phyloP scores from a whole-genome alignment of 371 early-diverging fungal species.

The Cokeromyces recurvatus region DNA sequence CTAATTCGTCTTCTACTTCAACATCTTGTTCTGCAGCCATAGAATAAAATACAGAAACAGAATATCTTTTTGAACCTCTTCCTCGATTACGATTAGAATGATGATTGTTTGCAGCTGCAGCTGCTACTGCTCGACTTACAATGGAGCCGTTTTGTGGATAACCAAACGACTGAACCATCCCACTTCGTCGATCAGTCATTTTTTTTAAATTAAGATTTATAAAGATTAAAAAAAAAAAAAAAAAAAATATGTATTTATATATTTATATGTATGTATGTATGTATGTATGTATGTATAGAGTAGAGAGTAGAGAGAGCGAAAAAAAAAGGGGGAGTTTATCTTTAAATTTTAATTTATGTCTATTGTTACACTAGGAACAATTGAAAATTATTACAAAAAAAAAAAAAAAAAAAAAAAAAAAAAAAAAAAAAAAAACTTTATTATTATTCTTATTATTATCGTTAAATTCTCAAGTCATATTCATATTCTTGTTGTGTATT shows the following conservation, averaged over 20 bases:
- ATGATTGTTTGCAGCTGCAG: slow-evolving; percentile 44
- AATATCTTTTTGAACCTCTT: slow-evolving; percentile 64
- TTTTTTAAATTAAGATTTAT: neutral
- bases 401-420: too few relatives aligned
- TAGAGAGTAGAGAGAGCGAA: too few relatives aligned
- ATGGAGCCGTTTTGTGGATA: slow-evolving; percentile 30
- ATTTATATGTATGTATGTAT: too few relatives aligned
- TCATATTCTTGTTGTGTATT: slow-evolving; percentile 27
- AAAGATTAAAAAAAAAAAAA: neutral
- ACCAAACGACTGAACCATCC: slow-evolving; percentile 37
- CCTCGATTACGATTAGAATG: slow-evolving; percentile 32
- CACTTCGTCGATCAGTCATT: slow-evolving; percentile 43
- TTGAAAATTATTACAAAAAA: too few relatives aligned
- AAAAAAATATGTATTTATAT: neutral
- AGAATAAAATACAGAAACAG: slow-evolving; percentile 85
- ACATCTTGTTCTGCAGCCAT: slow-evolving; percentile 93
- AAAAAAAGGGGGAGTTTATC: too few relatives aligned
- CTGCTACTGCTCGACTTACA: slow-evolving; percentile 41
- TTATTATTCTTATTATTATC: too few relatives aligned
- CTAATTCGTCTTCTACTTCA: slow-evolving; percentile 91
- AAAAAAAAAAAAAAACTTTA: too few relatives aligned
- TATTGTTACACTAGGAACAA: too few relatives aligned
- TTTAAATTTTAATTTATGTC: too few relatives aligned
- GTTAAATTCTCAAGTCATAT: slow-evolving; percentile 3
- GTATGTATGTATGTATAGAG: too few relatives aligned